Conservation (phyloP, 1,139 yeast species). For the Lodderomyces margitis region DNA sequence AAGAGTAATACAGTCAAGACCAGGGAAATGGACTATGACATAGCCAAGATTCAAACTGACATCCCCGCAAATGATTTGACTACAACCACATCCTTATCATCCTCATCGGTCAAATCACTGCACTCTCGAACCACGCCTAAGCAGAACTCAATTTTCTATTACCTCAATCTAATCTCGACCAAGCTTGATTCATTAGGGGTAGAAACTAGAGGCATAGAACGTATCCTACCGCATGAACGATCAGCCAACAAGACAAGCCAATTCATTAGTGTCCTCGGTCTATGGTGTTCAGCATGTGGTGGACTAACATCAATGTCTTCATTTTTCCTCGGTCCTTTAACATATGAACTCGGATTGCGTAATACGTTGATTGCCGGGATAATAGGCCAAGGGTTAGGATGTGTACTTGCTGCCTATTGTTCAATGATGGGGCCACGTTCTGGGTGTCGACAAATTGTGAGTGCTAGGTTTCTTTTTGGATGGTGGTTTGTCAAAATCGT, state of each 20-base stretch:
- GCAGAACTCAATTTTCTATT: constrained; percentile 6
- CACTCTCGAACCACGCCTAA: background rate
- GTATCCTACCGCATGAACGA: constrained; percentile 71
- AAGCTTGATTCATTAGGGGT: constrained; percentile 51
- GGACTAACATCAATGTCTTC: constrained; percentile 85
- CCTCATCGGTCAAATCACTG: constrained; percentile 1
- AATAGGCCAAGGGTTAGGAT: constrained; percentile 63
- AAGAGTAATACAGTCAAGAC: background rate
- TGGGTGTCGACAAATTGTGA: constrained; percentile 84
- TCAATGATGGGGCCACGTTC: constrained; percentile 84
- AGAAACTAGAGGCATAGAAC: constrained; percentile 78
- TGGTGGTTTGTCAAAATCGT: constrained; percentile 80
- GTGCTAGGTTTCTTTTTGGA: constrained; percentile 76
- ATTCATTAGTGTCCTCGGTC: constrained; percentile 61
- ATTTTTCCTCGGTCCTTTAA: constrained; percentile 68
- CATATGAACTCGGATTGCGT: constrained; percentile 64
- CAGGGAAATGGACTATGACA: background rate
- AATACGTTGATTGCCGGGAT: constrained; percentile 63
- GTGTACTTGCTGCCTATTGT: constrained; percentile 76
- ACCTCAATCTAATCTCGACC: constrained; percentile 19
- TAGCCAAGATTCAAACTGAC: background rate
- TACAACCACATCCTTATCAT: background rate
- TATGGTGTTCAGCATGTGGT: constrained; percentile 84
- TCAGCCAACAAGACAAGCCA: constrained; percentile 48
- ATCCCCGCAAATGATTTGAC: background rate